Evolutionary conservation across 2,329 filamentous ascomycete genomes (phyloP).

Genomic region (Pseudogymnoascus sp.): DNA sequence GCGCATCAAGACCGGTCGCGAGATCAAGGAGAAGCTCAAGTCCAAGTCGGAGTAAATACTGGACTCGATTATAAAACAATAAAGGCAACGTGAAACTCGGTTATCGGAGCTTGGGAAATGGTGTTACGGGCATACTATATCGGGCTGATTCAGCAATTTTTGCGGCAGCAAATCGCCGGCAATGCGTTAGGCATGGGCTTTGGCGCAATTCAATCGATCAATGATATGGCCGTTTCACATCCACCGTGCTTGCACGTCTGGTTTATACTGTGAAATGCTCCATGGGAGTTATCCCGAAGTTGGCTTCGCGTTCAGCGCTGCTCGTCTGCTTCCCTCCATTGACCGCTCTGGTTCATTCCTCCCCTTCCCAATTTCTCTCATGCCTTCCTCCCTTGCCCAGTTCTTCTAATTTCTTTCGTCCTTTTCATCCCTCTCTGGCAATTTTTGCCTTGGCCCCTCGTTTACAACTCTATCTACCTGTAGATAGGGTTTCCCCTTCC

Average conservation of each 20-base stretch:
- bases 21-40: conserved; percentile 58
- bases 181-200: conserved; percentile 23
- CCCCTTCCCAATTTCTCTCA: not conserved
- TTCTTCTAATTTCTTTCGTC: not conserved
- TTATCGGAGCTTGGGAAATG: conserved; percentile 11
- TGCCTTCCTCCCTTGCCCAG: not conserved
- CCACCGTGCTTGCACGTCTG: conserved; percentile 31
- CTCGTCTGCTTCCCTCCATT: conserved; percentile 8
- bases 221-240: conserved; percentile 64
- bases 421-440: not conserved
- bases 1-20: conserved; percentile 73
- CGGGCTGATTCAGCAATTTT: conserved; percentile 8
- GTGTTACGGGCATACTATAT: conserved; percentile 10
- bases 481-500: not conserved
- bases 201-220: conserved; percentile 30
- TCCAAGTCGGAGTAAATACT: conserved; percentile 14
- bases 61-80: conserved; percentile 9
- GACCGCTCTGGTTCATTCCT: not conserved
- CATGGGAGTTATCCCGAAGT: conserved; percentile 70
- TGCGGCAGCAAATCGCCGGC: conserved; percentile 8
- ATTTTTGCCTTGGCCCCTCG: not conserved
- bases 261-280: conserved; percentile 56
- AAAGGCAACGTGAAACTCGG: conserved; percentile 9
- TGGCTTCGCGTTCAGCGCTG: conserved; percentile 18
- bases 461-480: not conserved